phyloP scores from a whole-genome alignment of 1,139 yeast genomes.

The Taphrina wiesneri region DNA sequence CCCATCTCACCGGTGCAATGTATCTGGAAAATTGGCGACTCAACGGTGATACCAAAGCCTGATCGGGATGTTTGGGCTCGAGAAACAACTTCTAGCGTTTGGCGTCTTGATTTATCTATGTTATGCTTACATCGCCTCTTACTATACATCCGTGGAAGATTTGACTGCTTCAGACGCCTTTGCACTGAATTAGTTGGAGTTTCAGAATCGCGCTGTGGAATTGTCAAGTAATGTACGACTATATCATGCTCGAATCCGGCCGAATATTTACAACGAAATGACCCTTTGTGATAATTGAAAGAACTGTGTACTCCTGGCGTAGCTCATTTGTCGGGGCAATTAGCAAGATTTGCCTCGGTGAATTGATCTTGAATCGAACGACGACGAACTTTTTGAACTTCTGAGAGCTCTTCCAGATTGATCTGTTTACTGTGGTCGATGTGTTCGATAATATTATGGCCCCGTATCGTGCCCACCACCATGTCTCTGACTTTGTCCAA shows the following conservation, averaged over 20 bases:
- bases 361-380: not conserved
- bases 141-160: no score
- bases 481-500: constrained; percentile 7
- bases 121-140: no score
- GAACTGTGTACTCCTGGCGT: not conserved
- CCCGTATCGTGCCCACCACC: constrained; percentile 3
- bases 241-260: no score
- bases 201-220: no score
- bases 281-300: not conserved
- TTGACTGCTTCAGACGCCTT: no score
- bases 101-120: not conserved
- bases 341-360: not conserved
- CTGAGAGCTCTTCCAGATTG: not conserved
- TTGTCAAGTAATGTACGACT: no score
- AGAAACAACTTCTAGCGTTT: not conserved
- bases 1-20: constrained; percentile 8
- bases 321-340: not conserved
- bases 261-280: not conserved
- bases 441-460: not conserved
- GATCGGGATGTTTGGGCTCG: not conserved
- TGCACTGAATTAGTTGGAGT: no score
- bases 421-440: not conserved
- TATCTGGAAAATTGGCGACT: constrained; percentile 26
- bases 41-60: constrained; percentile 1
- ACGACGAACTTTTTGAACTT: not conserved